Evolutionary conservation across 306 rosid genomes (phyloP).

Genomic region (Inga leiocalycina): DNA sequence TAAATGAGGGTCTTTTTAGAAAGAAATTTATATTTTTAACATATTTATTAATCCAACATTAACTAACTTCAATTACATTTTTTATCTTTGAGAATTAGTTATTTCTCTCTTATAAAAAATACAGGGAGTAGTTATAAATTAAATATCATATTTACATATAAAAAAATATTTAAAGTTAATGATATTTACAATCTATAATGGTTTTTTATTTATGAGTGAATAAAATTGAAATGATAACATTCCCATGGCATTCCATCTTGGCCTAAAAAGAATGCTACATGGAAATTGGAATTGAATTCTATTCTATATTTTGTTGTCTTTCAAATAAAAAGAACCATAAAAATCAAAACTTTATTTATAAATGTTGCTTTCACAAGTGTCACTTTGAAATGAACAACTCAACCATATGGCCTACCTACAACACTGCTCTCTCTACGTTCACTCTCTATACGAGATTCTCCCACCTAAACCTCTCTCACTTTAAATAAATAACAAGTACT

Average conservation of each 20-base stretch:
- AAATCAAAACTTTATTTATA: neutral
- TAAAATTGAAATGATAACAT: neutral
- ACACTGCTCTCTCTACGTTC: neutral
- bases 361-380: neutral
- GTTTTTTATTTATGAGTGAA: neutral
- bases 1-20: too few species aligned
- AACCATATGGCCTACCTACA: slow-evolving; percentile 19
- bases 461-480: neutral
- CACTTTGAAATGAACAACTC: slow-evolving; percentile 28
- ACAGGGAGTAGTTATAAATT: too few species aligned
- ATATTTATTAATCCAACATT: too few species aligned
- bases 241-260: neutral
- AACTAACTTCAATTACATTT: too few species aligned
- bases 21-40: too few species aligned
- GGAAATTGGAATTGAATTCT: slow-evolving; percentile 8
- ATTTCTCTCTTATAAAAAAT: too few species aligned
- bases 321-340: neutral
- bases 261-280: too few species aligned
- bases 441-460: neutral
- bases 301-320: neutral
- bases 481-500: neutral
- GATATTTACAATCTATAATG: neutral
- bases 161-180: neutral
- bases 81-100: too few species aligned
- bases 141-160: neutral